Base-by-base conservation (phyloP, 208 protist genomes). In the Trichomonas vaginalis region DNA sequence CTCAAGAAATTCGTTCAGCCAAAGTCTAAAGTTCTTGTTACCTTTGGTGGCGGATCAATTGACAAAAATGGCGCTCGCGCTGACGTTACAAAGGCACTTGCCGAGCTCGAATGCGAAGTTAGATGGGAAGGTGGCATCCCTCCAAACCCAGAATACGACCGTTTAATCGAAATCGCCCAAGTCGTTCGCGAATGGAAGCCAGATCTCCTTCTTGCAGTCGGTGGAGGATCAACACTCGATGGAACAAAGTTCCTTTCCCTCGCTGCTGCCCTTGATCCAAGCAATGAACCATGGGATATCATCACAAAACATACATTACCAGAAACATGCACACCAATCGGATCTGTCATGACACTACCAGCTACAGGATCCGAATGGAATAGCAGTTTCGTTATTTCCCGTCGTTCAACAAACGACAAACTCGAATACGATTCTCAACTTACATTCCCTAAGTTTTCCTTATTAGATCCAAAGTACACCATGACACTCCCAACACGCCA, bases 311-410 rank as follows among this genome's bases (percentile, higher is more conserved):
- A 88, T 21, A 10, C 12, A 46, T 88, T 35, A n/a, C 35, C 82
- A 45, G 14, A 0, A 17, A 8, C 35, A 46, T 32, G n/a, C 17
- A 47, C 17, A 48, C 82, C 82, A 88, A 8, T 88, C 37, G 82
- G 40, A 9, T 47, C 82, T 48, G 82, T 88, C 35, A 45, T 88
- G 35, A 88, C 82, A 88, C 23, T 88, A 21, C 82, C 82, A 88
- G 82, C 82, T 17, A 88, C 82, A 88, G 82, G 82, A n/a, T 45
- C n/a, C 27, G 82, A 88, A 42, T 88, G 82, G 82, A 88, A 88
- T 40, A 46, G 32, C 82, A 40, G 39, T 10, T 88, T 88, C 37
- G 82, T 88, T 42, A 40, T 88, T 27, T 47, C 40, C 32, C 82
- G 82, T 23, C 82, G 82, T 23, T 46, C 82, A 88, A 88, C 37